Evolutionary conservation across 1,284 basidiomycete species (phyloP).

Genomic region (Ustilago lituana): DNA sequence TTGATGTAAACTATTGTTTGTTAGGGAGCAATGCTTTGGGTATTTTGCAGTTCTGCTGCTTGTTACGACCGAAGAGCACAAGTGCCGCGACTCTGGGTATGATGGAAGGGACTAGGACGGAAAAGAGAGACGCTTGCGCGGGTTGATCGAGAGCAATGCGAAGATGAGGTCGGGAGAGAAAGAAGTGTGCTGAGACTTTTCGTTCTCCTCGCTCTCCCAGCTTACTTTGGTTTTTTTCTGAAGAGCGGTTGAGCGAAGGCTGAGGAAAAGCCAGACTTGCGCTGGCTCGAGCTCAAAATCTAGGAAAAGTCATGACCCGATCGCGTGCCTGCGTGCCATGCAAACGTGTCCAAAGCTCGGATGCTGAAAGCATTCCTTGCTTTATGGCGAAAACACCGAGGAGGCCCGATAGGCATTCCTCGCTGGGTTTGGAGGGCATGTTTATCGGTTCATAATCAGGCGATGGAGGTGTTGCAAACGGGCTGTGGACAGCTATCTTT

Average conservation of each 20-base stretch:
- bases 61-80: background rate
- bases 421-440: too few relatives aligned
- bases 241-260: background rate
- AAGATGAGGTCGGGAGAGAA: too few relatives aligned
- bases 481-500: too few relatives aligned
- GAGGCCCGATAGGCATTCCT: too few relatives aligned
- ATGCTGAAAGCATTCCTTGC: background rate
- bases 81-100: background rate
- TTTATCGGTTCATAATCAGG: too few relatives aligned
- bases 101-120: background rate
- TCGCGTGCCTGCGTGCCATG: slow-evolving; percentile 4
- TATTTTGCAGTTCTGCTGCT: slow-evolving; percentile 16
- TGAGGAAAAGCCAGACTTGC: background rate
- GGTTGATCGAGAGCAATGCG: too few relatives aligned
- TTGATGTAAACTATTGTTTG: background rate
- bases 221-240: background rate
- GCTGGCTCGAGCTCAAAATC: slow-evolving; percentile 31
- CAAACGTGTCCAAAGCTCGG: too few relatives aligned
- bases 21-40: background rate
- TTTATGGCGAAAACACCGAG: background rate
- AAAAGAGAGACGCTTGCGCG: too few relatives aligned
- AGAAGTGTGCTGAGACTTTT: slow-evolving; percentile 1
- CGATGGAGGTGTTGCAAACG: too few relatives aligned
- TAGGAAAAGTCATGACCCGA: slow-evolving; percentile 2
- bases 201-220: too few relatives aligned